Conservation (phyloP, 208 protist species). For the Histomonas meleagridis region DNA sequence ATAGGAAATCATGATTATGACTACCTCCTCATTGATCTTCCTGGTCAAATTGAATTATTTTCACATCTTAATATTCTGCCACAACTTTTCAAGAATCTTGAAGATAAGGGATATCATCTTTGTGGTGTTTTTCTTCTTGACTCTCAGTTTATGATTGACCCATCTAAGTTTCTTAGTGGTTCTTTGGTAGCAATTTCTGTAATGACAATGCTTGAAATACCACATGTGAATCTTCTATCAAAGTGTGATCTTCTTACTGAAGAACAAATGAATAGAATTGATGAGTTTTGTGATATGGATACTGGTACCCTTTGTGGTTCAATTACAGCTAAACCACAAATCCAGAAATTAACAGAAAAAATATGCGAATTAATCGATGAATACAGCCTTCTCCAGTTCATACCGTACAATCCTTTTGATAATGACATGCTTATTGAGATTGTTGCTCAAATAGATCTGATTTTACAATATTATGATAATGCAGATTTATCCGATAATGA, state of each 20-base stretch:
- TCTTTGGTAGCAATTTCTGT: not conserved
- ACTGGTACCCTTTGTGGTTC: not conserved
- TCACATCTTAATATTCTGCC: slow-evolving; percentile 10
- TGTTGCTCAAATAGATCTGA: not conserved
- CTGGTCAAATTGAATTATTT: slow-evolving; percentile 38
- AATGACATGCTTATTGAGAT: not conserved
- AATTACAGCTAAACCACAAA: not conserved
- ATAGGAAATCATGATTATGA: slow-evolving; percentile 30
- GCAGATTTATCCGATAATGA: not conserved
- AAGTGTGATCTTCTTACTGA: not conserved
- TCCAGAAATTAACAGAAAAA: not conserved
- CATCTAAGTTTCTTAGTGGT: slow-evolving; percentile 29
- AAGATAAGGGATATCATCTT: slow-evolving; percentile 5
- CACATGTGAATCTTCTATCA: slow-evolving; percentile 32
- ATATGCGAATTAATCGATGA: slow-evolving; percentile 9
- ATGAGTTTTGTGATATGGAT: not conserved
- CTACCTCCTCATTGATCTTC: slow-evolving; percentile 19
- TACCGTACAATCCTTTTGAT: not conserved
- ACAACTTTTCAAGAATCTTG: not conserved
- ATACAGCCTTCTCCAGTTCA: not conserved
- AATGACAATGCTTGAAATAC: slow-evolving; percentile 22
- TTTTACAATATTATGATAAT: slow-evolving; percentile 8
- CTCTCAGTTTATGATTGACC: slow-evolving; percentile 25
- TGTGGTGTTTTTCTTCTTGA: slow-evolving; percentile 27
- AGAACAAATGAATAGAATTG: not conserved